Conservation (phyloP, 441 rosid species). For the Kokia cookei region DNA sequence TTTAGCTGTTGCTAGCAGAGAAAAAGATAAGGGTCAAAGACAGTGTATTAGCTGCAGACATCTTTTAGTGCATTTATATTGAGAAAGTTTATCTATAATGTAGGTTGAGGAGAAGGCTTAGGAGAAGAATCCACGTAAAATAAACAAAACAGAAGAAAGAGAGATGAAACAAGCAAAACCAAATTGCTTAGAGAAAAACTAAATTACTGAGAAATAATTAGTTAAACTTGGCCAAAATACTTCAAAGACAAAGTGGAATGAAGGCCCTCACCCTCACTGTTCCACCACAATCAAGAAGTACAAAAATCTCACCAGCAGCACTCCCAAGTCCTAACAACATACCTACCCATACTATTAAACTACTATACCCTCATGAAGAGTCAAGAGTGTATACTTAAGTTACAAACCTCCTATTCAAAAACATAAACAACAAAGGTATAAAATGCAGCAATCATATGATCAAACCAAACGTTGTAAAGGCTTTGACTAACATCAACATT, state of each 20-base stretch:
- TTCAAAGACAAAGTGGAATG: not conserved
- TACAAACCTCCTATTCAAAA: not conserved
- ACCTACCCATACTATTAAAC: not conserved
- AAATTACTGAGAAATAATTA: not conserved
- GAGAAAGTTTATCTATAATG: not conserved
- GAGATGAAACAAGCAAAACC: no score
- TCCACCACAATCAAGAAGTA: not conserved
- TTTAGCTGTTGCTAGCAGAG: not conserved
- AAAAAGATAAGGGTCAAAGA: not conserved
- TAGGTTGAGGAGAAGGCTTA: not conserved
- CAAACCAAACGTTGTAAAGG: not conserved
- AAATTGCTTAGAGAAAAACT: not conserved
- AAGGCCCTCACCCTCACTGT: not conserved
- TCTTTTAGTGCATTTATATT: not conserved
- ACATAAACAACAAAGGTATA: not conserved
- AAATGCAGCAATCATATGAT: not conserved
- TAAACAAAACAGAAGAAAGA: not conserved
- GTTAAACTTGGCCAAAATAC: not conserved
- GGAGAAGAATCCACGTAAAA: not conserved
- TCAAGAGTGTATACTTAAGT: not conserved
- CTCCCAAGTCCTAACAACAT: not conserved
- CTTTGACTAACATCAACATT: not conserved
- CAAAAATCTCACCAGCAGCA: not conserved
- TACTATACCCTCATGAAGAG: not conserved
- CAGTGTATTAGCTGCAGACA: not conserved